phyloP scores from a whole-genome alignment of 306 rosid genomes.

The Potentilla sterilis region DNA sequence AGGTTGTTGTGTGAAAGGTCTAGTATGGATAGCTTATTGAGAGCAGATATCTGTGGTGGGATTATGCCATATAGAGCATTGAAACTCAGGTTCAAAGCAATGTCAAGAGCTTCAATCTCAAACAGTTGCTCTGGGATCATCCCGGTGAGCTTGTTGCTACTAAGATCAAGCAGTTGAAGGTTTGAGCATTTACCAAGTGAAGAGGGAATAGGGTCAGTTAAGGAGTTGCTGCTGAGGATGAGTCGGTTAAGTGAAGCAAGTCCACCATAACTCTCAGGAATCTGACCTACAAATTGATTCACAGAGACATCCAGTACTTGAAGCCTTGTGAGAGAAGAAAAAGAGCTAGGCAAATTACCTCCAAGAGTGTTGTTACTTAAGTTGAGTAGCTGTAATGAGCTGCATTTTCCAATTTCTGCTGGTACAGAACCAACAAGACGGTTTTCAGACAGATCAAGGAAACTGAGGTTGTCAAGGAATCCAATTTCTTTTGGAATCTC shows the following conservation, averaged over 20 bases:
- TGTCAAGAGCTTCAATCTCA: constrained; percentile 64
- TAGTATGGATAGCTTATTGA: constrained; percentile 61
- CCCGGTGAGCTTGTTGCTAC: constrained; percentile 66
- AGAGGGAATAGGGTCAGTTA: constrained; percentile 65
- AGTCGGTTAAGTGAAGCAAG: constrained; percentile 69
- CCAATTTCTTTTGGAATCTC: constrained; percentile 68
- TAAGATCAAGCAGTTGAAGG: constrained; percentile 75
- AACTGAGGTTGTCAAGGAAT: constrained; percentile 45
- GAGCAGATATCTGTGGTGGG: constrained; percentile 61
- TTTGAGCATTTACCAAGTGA: constrained; percentile 59
- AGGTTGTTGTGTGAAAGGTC: constrained; percentile 76
- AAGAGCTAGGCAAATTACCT: constrained; percentile 52
- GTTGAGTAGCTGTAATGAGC: constrained; percentile 69
- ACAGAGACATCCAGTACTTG: constrained; percentile 70
- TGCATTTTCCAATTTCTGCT: constrained; percentile 61
- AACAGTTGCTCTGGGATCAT: constrained; percentile 59
- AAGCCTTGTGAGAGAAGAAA: constrained; percentile 60
- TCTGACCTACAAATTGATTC: constrained; percentile 54
- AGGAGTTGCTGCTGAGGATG: constrained; percentile 47
- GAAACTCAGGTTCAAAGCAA: constrained; percentile 73
- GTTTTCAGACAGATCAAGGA: constrained; percentile 79
- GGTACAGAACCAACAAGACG: constrained; percentile 63
- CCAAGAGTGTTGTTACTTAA: constrained; percentile 75
- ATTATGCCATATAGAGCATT: constrained; percentile 61
- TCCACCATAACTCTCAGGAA: constrained; percentile 52